Conservation (phyloP, 352 stramenopile genomes). For the Phytopythium kandeliae region DNA sequence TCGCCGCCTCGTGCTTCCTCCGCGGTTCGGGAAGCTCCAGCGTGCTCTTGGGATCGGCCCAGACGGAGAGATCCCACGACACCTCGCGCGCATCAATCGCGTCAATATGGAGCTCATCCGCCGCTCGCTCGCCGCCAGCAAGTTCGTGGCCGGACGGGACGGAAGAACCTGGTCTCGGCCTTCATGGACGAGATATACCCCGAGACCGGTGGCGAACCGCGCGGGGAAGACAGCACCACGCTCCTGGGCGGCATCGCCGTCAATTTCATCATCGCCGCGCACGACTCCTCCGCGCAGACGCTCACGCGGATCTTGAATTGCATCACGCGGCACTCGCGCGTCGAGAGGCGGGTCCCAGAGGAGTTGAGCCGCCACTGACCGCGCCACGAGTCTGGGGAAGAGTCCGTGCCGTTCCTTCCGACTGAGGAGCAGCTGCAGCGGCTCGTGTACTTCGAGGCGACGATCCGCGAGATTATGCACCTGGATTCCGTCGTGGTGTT, state of each 20-base stretch:
- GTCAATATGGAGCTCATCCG: conserved; percentile 11
- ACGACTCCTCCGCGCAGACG: conserved; percentile 47
- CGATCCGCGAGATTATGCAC: conserved; percentile 39
- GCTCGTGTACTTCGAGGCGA: conserved; percentile 26
- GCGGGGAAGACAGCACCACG: not conserved
- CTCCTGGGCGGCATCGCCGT: conserved; percentile 47
- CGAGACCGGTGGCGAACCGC: not conserved
- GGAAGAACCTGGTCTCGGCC: conserved; percentile 16
- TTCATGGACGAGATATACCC: conserved; percentile 19
- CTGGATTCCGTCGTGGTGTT: conserved; percentile 40
- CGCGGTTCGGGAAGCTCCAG: conserved; percentile 6
- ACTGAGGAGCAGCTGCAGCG: conserved; percentile 18
- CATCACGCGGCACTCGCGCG: conserved; percentile 28
- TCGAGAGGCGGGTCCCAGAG: conserved; percentile 15
- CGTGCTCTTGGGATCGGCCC: not conserved
- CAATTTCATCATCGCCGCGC: conserved; percentile 52
- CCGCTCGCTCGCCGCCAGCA: conserved; percentile 8
- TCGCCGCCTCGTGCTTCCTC: conserved; percentile 1
- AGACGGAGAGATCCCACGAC: not conserved
- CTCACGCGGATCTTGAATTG: conserved; percentile 47
- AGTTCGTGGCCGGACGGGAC: not conserved
- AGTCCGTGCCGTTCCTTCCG: conserved; percentile 2
- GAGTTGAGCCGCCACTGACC: conserved; percentile 14
- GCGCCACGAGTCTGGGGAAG: conserved; percentile 9
- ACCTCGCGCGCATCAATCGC: conserved; percentile 12